These are phyloP conservation scores for Tetraselmis striata DNA, from an alignment of 139 green algal genomes.

Conservation along the genomic window DNA sequence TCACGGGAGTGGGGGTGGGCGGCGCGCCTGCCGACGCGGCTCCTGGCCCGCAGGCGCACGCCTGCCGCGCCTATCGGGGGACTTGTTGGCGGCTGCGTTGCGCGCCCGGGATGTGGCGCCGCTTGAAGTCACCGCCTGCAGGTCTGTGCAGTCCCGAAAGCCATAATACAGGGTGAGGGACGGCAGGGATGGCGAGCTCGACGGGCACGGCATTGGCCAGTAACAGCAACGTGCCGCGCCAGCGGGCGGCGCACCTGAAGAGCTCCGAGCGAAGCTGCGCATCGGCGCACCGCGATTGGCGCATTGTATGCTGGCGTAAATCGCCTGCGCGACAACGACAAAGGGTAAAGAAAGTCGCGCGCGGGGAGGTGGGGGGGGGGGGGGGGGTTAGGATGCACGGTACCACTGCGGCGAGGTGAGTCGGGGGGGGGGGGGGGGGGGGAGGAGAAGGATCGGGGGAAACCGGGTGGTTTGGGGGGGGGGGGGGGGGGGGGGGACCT, in stretches of 20 bases:
- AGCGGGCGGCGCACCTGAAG: not conserved
- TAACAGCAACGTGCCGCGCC: too few species aligned
- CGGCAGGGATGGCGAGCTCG: not conserved
- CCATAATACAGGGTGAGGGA: not conserved
- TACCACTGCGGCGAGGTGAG: not conserved
- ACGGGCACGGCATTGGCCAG: not conserved
- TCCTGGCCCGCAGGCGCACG: too few species aligned
- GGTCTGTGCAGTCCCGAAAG: not conserved
- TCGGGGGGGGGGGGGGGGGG: not conserved
- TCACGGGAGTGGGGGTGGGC: not conserved
- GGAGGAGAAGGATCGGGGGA: not conserved
- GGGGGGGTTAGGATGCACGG: not conserved
- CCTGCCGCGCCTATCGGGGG: not conserved
- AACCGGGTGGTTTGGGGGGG: not conserved
- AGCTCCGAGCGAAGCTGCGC: not conserved
- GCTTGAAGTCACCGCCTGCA: not conserved
- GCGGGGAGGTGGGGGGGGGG: too few species aligned
- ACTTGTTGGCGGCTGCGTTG: not conserved
- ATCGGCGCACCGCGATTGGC: not conserved
- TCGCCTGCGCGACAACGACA: not conserved
- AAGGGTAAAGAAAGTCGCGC: too few species aligned
- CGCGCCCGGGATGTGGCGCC: too few species aligned
- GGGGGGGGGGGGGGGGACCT: not conserved
- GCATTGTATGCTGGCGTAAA: not conserved
- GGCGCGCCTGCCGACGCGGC: not conserved